Evolutionary conservation across 768 basidiomycete genomes (phyloP).

Genomic region (Termitomyces sp.): DNA sequence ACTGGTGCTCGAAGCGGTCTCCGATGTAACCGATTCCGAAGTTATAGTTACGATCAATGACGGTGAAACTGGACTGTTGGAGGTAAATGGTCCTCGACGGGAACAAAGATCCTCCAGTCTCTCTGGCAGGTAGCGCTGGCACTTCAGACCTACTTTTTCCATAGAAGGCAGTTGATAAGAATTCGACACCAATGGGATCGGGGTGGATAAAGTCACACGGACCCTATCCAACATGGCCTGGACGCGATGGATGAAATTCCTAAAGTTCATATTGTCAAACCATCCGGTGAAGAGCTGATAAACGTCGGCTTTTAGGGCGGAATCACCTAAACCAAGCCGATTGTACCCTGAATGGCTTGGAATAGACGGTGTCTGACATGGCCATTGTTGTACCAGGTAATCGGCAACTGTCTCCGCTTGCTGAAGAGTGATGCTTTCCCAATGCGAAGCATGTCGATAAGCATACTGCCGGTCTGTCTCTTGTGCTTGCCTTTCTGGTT

Average conservation of each 20-base stretch:
- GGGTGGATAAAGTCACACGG: not conserved
- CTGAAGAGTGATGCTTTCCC: not conserved
- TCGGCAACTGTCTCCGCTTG: not conserved
- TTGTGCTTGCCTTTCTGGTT: not conserved
- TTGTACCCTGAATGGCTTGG: not conserved
- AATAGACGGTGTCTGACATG: not conserved
- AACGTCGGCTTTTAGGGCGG: not conserved
- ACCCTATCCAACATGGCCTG: not conserved
- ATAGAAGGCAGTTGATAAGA: not conserved
- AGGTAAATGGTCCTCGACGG: not conserved
- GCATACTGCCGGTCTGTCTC: not conserved
- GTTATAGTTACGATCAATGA: not conserved
- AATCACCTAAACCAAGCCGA: not conserved
- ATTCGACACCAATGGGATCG: not conserved
- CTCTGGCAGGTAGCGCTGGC: not conserved
- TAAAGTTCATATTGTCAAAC: not conserved
- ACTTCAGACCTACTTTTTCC: not conserved
- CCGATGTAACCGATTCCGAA: not conserved
- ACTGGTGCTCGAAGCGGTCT: not conserved
- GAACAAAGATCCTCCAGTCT: not conserved
- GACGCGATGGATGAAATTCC: not conserved
- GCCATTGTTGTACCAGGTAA: not conserved
- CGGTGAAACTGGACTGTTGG: not conserved
- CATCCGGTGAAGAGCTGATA: not conserved
- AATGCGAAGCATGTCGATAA: not conserved